These are phyloP conservation scores for Auricularia sp. DNA, from an alignment of 768 basidiomycete species.

Conservation along the genomic window DNA sequence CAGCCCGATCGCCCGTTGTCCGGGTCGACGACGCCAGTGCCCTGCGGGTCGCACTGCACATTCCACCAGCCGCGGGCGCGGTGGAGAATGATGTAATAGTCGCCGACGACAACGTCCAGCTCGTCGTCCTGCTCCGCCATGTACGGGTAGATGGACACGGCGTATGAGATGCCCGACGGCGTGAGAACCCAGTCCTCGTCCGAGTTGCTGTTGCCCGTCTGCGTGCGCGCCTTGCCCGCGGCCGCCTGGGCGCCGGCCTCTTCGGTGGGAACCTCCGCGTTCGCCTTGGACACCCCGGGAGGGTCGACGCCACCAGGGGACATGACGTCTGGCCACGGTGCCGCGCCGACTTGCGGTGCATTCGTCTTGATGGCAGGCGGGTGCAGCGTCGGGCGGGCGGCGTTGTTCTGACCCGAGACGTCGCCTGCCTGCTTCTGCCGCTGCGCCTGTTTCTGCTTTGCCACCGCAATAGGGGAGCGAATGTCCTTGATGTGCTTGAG, in stretches of 20 bases:
- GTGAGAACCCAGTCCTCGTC: constrained; percentile 26
- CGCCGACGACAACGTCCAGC: constrained; percentile 93
- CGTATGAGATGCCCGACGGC: constrained; percentile 65
- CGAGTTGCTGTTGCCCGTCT: constrained; percentile 10
- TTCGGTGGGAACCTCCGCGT: constrained; percentile 27
- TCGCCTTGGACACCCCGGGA: constrained; percentile 13
- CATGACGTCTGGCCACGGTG: constrained; percentile 56
- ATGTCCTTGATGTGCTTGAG: constrained; percentile 95
- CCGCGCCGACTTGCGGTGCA: not conserved
- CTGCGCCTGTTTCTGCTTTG: constrained; percentile 89
- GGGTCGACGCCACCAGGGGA: constrained; percentile 35
- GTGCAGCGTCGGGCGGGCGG: not conserved
- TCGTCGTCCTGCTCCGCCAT: constrained; percentile 98
- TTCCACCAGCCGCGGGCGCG: constrained; percentile 99
- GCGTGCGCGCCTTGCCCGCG: constrained; percentile 18
- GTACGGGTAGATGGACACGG: constrained; percentile 97
- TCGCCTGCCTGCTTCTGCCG: constrained; percentile 24
- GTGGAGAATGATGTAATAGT: constrained; percentile 87
- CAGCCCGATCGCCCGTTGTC: constrained; percentile 83
- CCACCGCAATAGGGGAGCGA: constrained; percentile 91
- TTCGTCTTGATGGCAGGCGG: constrained; percentile 5
- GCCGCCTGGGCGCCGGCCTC: constrained; percentile 14
- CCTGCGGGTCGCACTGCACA: constrained; percentile 87
- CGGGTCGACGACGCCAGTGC: constrained; percentile 66
- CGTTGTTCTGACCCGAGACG: constrained; percentile 1